These are phyloP conservation scores for Mortierella sp. DNA, from an alignment of 371 early-diverging fungal species.

Conservation along the genomic window DNA sequence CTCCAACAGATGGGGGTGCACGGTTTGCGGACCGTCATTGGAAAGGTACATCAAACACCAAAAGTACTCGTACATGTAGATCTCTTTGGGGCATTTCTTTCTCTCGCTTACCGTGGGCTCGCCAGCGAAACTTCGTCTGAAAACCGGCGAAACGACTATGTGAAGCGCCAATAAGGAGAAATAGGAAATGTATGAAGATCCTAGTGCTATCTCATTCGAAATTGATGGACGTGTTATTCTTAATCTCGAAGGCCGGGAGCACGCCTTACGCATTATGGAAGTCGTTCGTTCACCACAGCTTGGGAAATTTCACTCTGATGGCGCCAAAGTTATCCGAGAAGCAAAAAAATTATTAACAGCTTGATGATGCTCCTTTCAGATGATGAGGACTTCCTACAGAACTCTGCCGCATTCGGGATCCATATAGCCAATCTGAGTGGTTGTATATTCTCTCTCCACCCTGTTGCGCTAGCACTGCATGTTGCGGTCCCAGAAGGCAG, in stretches of 20 bases:
- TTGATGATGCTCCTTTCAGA: not conserved
- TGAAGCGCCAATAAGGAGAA: constrained; percentile 2
- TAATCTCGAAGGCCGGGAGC: not conserved
- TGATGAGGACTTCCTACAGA: not conserved
- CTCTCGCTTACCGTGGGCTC: too few species aligned
- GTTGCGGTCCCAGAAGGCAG: constrained; percentile 1
- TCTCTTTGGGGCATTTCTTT: too few species aligned
- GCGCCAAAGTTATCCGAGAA: constrained; percentile 1
- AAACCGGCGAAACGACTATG: constrained; percentile 3
- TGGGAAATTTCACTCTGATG: constrained; percentile 3
- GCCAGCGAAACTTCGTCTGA: constrained; percentile 5
- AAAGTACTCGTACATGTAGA: too few species aligned
- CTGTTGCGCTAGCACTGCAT: not conserved
- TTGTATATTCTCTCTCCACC: constrained; percentile 3
- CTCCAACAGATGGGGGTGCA: too few species aligned
- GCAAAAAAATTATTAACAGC: constrained; percentile 1
- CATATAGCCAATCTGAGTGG: not conserved
- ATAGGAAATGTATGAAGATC: constrained; percentile 6
- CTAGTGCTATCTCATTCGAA: constrained; percentile 2
- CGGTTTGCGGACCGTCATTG: too few species aligned
- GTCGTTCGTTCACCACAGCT: constrained; percentile 6
- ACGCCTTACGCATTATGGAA: not conserved
- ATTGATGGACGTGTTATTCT: constrained; percentile 8
- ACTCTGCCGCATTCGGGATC: constrained; percentile 6
- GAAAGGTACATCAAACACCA: too few species aligned